Percentiles rank a stretch among this genome's conserved stretches.
Conservation (phyloP, 1,139 yeast genomes). For the Kodamaea arcana region DNA sequence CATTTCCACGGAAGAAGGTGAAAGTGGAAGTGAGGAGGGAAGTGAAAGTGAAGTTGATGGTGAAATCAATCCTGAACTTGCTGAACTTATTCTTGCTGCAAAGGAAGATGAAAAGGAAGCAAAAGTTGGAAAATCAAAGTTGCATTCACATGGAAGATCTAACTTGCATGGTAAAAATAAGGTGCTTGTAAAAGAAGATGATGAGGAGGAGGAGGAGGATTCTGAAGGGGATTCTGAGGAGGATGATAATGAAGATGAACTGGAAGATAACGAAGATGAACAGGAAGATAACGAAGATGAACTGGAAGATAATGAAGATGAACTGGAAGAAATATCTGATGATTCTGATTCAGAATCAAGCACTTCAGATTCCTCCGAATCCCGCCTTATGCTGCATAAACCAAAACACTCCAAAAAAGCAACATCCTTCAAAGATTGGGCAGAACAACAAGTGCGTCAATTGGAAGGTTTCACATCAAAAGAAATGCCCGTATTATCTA, state of each 20-base stretch:
- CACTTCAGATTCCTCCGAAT: slow-evolving; percentile 19
- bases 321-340: slow-evolving; percentile 15
- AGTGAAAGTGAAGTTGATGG: slow-evolving; percentile 13
- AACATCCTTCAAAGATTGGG: slow-evolving; percentile 56
- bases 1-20: slow-evolving; percentile 23
- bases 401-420: slow-evolving; percentile 44
- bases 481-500: slow-evolving; percentile 49
- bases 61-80: slow-evolving; percentile 18
- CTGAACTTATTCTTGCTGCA: slow-evolving; percentile 1
- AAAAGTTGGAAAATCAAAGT: no score
- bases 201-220: slow-evolving; percentile 12
- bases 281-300: slow-evolving; percentile 34
- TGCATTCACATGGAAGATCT: no score
- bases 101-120: slow-evolving; percentile 11
- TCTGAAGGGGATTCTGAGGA: slow-evolving; percentile 13
- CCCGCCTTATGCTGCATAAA: slow-evolving; percentile 33
- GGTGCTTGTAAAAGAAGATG: slow-evolving; percentile 10
- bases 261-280: slow-evolving; percentile 35
- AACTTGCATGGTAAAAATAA: slow-evolving; percentile 11
- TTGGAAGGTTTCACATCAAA: slow-evolving; percentile 53
- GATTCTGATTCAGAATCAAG: slow-evolving; percentile 17
- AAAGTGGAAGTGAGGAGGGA: slow-evolving; percentile 34
- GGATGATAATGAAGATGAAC: slow-evolving; percentile 10
- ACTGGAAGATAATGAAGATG: slow-evolving; percentile 16
- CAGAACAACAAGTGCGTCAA: slow-evolving; percentile 50